These are phyloP conservation scores for Ogataea paradorogensis DNA, from an alignment of 805 yeast species.

Conservation along the genomic window DNA sequence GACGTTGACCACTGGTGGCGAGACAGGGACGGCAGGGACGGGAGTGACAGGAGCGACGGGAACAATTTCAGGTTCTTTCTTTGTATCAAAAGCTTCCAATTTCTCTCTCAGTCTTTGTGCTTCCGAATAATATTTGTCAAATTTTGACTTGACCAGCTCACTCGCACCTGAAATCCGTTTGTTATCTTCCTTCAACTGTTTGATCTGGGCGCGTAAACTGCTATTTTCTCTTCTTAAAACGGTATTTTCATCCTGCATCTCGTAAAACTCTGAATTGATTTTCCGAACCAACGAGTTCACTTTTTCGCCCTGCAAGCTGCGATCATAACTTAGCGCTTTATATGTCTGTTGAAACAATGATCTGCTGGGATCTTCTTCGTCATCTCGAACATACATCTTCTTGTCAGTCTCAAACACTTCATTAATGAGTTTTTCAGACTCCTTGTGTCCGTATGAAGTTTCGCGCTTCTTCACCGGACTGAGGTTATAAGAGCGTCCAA, in stretches of 20 bases:
- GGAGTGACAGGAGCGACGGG: neutral
- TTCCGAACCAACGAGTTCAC: slow-evolving; percentile 12
- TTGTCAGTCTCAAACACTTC: slow-evolving; percentile 24
- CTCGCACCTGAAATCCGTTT: slow-evolving; percentile 6
- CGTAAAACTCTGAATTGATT: slow-evolving; percentile 13
- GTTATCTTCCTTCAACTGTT: slow-evolving; percentile 10
- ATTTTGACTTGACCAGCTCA: slow-evolving; percentile 16
- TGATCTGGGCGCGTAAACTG: slow-evolving; percentile 1
- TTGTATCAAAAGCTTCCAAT: slow-evolving; percentile 1
- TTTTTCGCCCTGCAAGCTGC: slow-evolving; percentile 15
- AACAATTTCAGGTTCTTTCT: neutral
- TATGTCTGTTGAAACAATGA: slow-evolving; percentile 19
- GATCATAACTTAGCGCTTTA: slow-evolving; percentile 15
- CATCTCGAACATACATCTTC: slow-evolving; percentile 11
- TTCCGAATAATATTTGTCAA: slow-evolving; percentile 19
- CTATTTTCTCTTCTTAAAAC: slow-evolving; percentile 6
- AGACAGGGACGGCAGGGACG: no score
- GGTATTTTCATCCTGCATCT: slow-evolving; percentile 8
- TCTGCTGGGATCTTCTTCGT: slow-evolving; percentile 16
- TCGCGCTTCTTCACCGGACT: slow-evolving; percentile 26
- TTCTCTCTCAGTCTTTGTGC: slow-evolving; percentile 11
- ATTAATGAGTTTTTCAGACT: slow-evolving; percentile 25
- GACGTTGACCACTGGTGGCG: neutral
- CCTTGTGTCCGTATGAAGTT: slow-evolving; percentile 18
- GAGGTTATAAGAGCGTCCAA: slow-evolving; percentile 30